These are phyloP conservation scores for Sporisorium graminicola DNA, from an alignment of 1,284 basidiomycete genomes.

Conservation along the genomic window DNA sequence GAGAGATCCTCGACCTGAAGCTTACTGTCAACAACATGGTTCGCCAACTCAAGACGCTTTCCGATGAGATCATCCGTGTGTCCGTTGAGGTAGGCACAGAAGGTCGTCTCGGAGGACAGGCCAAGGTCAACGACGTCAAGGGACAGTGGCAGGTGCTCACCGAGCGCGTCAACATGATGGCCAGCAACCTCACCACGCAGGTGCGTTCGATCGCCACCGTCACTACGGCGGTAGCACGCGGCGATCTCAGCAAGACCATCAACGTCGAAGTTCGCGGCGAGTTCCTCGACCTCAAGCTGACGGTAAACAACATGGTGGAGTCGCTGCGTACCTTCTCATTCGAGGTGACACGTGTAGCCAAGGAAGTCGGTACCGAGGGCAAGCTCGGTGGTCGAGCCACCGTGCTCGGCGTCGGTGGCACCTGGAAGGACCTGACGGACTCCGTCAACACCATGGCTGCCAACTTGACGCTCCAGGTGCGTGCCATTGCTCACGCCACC, in stretches of 20 bases:
- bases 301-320: constrained; percentile 70
- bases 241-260: constrained; percentile 69
- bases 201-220: constrained; percentile 75
- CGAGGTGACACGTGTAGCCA: constrained; percentile 69
- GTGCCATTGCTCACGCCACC: constrained; percentile 93
- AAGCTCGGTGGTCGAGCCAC: constrained; percentile 69
- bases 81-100: constrained; percentile 89
- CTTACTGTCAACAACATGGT: constrained; percentile 71
- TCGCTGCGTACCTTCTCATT: constrained; percentile 70
- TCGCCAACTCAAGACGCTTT: constrained; percentile 65
- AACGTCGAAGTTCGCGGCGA: constrained; percentile 69
- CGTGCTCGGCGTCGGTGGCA: constrained; percentile 70
- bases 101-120: constrained; percentile 87
- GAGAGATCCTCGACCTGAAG: constrained; percentile 94
- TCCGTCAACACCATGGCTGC: constrained; percentile 76
- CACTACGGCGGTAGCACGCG: constrained; percentile 67
- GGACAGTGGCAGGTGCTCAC: constrained; percentile 71
- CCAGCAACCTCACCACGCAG: constrained; percentile 85
- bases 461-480: constrained; percentile 88
- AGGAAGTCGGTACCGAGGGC: constrained; percentile 70
- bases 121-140: constrained; percentile 76
- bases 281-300: constrained; percentile 68
- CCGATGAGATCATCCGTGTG: constrained; percentile 76
- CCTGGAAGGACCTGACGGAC: constrained; percentile 82
- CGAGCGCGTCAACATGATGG: constrained; percentile 71